Base-by-base conservation (phyloP, 129 eudicot genomes). In the Helichrysum umbraculigerum region DNA sequence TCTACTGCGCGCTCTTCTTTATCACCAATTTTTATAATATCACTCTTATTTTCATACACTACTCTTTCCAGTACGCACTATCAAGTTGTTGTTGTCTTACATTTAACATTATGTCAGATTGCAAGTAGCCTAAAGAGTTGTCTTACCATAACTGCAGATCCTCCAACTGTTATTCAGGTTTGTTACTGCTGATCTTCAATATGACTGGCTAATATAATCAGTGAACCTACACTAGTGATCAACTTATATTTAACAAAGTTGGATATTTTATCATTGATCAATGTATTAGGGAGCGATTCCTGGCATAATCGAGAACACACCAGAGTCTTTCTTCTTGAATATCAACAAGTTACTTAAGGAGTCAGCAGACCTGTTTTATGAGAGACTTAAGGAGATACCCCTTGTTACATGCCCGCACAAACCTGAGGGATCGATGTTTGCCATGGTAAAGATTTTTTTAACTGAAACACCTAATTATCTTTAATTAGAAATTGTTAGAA, bases 371-470 rank as follows among this genome's bases (percentile, higher is more conserved):
- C 9, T 87, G 25, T 77, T 78, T 39, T 76, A 68, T 54, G 81
- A 74, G 22, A 66, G 15, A 28, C 73, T 87, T 16, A 77, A 82
- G 71, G 91, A 87, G 70, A 85, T 87, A 50, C 85, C 88, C 35
- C 59, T 73, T 62, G 22, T 87, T 58, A 25, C 75, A 16, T 87
- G 88, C 78, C 85, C 88, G 16, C 75, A 81, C 42, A 84, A 84
- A 76, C 88, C 88, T 10, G 86, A 87, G 66, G 91, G 91, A 67
- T 74, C 88, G 4, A 84, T 87, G 91, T 84, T 84, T 34, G 76
- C 79, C 16, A 84, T 84, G 88, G 91, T 87, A 77, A 73, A 5
- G 15, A 34, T 33, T 14, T 17, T 30, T 16, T 15, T 4, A n/a
- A 4, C 28, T 25, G 4, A 10, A 22, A 4, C 52, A 25, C 63